phyloP scores from a whole-genome alignment of 306 rosid genomes.

The Chamaecrista fasciculata region DNA sequence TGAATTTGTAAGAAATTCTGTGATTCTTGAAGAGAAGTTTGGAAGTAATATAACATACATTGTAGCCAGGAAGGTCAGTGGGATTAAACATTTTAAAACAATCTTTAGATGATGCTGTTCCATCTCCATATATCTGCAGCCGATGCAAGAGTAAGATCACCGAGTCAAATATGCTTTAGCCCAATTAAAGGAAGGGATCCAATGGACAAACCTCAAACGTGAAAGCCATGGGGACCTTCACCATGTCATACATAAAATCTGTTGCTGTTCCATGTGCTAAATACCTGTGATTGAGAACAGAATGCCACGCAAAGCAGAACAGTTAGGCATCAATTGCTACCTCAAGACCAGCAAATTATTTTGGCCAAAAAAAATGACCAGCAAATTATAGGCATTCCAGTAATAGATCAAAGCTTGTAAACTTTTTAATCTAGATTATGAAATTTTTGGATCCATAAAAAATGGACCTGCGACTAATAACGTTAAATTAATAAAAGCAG shows the following conservation, averaged over 20 bases:
- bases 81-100: conserved; percentile 98
- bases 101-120: conserved; percentile 66
- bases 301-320: not conserved
- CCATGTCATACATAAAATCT: conserved; percentile 86
- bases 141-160: conserved; percentile 16
- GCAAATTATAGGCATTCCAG: conserved; percentile 22
- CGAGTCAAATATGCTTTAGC: conserved; percentile 20
- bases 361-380: no score
- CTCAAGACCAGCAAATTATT: not conserved
- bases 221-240: conserved; percentile 84
- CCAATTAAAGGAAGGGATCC: conserved; percentile 16
- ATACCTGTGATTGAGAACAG: conserved; percentile 56
- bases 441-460: conserved; percentile 3
- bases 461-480: conserved; percentile 6
- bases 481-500: conserved; percentile 7
- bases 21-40: conserved; percentile 11
- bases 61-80: conserved; percentile 56
- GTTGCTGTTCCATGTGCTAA: conserved; percentile 97
- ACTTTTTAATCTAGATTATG: conserved; percentile 5
- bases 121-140: conserved; percentile 84
- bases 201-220: conserved; percentile 83
- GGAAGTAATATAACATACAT: conserved; percentile 48
- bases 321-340: not conserved
- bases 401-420: no score
- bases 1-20: conserved; percentile 12